Evolutionary conservation across 2,329 filamentous ascomycete genomes (phyloP).

Genomic region (Fusarium haematococcum): DNA sequence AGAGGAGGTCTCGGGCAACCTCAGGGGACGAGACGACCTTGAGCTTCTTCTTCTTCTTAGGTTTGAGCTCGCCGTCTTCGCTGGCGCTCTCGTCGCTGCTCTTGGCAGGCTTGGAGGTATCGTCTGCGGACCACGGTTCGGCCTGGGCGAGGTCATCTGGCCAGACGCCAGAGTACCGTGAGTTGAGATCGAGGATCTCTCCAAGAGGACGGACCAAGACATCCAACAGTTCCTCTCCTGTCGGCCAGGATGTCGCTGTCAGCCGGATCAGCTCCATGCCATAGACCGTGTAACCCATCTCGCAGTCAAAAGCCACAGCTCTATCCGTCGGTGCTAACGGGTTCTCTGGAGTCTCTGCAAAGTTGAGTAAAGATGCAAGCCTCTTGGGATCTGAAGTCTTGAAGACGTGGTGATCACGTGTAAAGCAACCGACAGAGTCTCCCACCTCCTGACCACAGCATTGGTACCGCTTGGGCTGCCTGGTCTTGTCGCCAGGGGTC

Average conservation of each 20-base stretch:
- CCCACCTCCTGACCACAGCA: conserved; percentile 85
- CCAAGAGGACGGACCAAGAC: conserved; percentile 87
- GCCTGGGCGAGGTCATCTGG: conserved; percentile 81
- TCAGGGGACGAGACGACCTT: conserved; percentile 81
- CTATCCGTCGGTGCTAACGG: conserved; percentile 60
- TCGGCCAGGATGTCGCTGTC: conserved; percentile 89
- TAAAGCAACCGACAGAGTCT: conserved; percentile 79
- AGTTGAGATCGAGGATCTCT: conserved; percentile 90
- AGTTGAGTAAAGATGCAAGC: conserved; percentile 83
- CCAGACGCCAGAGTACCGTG: conserved; percentile 88
- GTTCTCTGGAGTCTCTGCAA: conserved; percentile 80
- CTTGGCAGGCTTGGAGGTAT: conserved; percentile 41
- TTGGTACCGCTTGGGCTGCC: conserved; percentile 72
- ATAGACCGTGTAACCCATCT: conserved; percentile 94
- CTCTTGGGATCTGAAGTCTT: conserved; percentile 82
- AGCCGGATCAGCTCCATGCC: conserved; percentile 91
- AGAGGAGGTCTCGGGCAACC: conserved; percentile 80
- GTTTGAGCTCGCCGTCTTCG: conserved; percentile 45
- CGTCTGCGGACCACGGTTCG: conserved; percentile 60
- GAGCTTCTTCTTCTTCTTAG: conserved; percentile 60
- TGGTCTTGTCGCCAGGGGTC: conserved; percentile 67
- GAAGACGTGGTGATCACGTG: conserved; percentile 82
- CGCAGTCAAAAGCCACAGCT: conserved; percentile 91
- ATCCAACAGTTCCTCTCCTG: conserved; percentile 80
- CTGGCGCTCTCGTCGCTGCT: conserved; percentile 40